Conservation (phyloP, 202 grass and related monocot species). For the Elaeis oleifera region DNA sequence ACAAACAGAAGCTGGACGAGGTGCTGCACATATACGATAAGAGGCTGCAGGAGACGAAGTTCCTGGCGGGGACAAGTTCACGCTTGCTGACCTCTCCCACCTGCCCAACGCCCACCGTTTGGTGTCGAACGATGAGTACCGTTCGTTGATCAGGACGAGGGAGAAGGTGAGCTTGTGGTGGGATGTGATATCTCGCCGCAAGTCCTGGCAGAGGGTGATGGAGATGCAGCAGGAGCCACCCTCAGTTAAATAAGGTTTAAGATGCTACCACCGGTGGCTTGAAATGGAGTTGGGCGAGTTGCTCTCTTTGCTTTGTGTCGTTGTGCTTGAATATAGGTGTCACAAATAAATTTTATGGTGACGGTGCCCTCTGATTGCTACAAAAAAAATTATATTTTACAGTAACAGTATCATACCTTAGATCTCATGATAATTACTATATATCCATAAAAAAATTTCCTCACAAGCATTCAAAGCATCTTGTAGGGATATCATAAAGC, state of each 20-base stretch:
- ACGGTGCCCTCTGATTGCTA: no score
- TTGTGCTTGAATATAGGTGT: no score
- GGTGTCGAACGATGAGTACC: constrained; percentile 26
- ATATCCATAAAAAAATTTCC: no score
- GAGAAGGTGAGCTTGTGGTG: constrained; percentile 54
- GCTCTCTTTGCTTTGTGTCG: no score
- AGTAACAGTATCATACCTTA: no score
- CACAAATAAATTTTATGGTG: no score
- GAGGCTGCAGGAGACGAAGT: constrained; percentile 39
- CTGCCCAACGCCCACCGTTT: constrained; percentile 57
- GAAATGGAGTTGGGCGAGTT: no score
- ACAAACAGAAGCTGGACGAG: constrained; percentile 36
- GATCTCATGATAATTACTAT: no score
- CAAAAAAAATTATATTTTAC: no score
- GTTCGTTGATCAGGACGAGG: constrained; percentile 32
- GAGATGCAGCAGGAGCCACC: constrained; percentile 48
- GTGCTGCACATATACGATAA: constrained; percentile 74
- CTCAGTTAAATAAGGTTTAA: constrained; percentile 21
- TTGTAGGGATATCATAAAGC: no score
- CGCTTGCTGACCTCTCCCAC: constrained; percentile 69
- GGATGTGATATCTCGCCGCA: constrained; percentile 29
- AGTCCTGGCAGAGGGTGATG: constrained; percentile 42
- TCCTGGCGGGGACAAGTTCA: constrained; percentile 10
- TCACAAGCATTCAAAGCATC: no score
- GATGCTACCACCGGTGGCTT: no score